Percentiles rank a stretch among this genome's conserved stretches.
Conservation (phyloP, 768 basidiomycete species). For the Lyophyllum decastes region DNA sequence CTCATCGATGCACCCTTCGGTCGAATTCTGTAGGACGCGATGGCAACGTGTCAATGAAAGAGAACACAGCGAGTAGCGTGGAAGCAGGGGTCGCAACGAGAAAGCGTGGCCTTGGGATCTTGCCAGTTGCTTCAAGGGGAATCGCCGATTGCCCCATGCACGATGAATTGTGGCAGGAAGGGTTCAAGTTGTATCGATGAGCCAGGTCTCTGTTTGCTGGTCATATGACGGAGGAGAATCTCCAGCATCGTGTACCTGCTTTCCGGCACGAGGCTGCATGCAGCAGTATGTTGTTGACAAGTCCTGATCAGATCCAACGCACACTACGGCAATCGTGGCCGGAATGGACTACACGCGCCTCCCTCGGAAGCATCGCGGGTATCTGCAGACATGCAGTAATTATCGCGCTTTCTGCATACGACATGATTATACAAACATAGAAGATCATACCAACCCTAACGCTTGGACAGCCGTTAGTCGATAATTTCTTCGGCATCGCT, state of each 20-base stretch:
- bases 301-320: not conserved
- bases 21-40: constrained; percentile 4
- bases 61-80: constrained; percentile 7
- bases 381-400: not conserved
- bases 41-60: not conserved
- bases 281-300: not conserved
- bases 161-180: not conserved
- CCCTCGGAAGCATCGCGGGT: not conserved
- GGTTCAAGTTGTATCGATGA: constrained; percentile 11
- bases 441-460: not conserved
- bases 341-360: not conserved
- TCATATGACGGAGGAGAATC: constrained; percentile 11
- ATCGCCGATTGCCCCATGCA: constrained; percentile 7
- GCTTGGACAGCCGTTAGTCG: constrained; percentile 28
- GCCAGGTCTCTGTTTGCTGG: constrained; percentile 5
- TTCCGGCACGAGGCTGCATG: constrained; percentile 11
- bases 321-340: not conserved
- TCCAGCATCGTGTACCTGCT: constrained; percentile 7
- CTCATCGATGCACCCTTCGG: constrained; percentile 10
- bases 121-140: not conserved
- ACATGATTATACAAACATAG: constrained; percentile 12
- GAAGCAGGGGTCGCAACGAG: not conserved
- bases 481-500: constrained; percentile 65
- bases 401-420: not conserved
- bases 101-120: not conserved